Percentiles rank a stretch among this genome's conserved stretches.
Evolutionary conservation across 1,284 basidiomycete genomes (phyloP).

Genomic region (Schizopora paradoxa): DNA sequence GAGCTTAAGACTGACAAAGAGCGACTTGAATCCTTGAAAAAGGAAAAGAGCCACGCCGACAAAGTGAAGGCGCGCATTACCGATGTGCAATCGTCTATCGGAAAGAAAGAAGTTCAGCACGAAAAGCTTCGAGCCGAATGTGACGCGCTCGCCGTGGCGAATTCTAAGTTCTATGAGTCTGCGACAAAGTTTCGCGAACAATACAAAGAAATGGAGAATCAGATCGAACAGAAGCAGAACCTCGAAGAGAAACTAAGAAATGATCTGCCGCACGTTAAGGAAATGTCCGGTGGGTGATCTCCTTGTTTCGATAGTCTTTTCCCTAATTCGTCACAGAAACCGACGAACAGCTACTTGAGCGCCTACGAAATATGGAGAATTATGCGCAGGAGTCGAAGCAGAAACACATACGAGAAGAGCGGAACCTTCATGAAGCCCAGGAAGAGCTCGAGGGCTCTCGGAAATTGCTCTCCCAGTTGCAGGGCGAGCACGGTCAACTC

Average conservation of each 20-base stretch:
- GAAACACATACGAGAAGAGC: constrained; percentile 42
- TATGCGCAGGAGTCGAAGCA: constrained; percentile 53
- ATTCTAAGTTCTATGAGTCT: constrained; percentile 79
- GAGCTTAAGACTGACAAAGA: constrained; percentile 95
- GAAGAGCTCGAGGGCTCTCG: constrained; percentile 55
- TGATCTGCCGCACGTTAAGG: constrained; percentile 63
- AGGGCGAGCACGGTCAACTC: constrained; percentile 56
- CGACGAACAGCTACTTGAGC: constrained; percentile 69
- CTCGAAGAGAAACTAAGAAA: constrained; percentile 51
- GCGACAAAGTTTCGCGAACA: constrained; percentile 83
- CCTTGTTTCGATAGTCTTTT: background rate
- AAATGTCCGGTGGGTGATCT: constrained; percentile 57
- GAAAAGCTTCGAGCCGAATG: constrained; percentile 68
- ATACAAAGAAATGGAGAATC: constrained; percentile 70
- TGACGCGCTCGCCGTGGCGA: constrained; percentile 64
- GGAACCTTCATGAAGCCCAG: constrained; percentile 54
- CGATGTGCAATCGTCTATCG: constrained; percentile 58
- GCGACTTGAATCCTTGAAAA: constrained; percentile 72
- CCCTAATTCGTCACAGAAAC: constrained; percentile 46
- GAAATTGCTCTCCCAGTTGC: constrained; percentile 48
- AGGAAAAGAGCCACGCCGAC: constrained; percentile 85
- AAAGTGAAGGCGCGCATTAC: constrained; percentile 70
- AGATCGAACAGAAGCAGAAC: constrained; percentile 50
- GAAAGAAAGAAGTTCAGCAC: constrained; percentile 69
- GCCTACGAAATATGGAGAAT: constrained; percentile 68